A percentile compares a stretch with the other conserved stretches of the same genome.
phyloP scores from a whole-genome alignment of 148 eudicot species.

The Rhododendron ferrugineum region DNA sequence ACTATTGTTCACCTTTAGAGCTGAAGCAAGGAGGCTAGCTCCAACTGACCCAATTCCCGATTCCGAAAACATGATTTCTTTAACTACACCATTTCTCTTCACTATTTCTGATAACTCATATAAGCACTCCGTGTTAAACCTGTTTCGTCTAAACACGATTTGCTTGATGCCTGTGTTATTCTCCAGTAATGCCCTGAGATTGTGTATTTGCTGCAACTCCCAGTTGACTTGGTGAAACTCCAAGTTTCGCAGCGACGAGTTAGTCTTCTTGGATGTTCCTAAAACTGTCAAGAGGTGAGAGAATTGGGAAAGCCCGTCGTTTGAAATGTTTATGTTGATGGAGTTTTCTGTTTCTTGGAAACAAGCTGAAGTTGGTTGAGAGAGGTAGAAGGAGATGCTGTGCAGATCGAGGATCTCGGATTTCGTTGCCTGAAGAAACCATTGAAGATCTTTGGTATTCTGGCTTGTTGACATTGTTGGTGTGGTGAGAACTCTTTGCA shows the following conservation, averaged over 20 bases:
- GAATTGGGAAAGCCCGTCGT: conserved; percentile 33
- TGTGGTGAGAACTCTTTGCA: neutral
- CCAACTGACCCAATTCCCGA: conserved; percentile 64
- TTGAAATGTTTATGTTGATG: conserved; percentile 45
- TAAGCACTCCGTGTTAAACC: conserved; percentile 45
- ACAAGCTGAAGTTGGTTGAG: conserved; percentile 52
- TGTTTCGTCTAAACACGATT: conserved; percentile 49
- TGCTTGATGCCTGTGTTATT: conserved; percentile 40
- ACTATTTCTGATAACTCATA: conserved; percentile 47
- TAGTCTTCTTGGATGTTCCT: conserved; percentile 26
- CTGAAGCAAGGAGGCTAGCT: conserved; percentile 60
- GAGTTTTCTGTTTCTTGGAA: conserved; percentile 53
- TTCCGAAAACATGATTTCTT: conserved; percentile 59
- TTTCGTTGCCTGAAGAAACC: conserved; percentile 44
- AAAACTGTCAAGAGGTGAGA: conserved; percentile 39
- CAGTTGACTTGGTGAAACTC: conserved; percentile 75
- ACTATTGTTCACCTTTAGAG: conserved; percentile 55
- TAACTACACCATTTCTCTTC: conserved; percentile 47
- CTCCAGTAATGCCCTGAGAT: conserved; percentile 36
- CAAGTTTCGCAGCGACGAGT: conserved; percentile 37
- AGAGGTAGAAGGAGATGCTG: conserved; percentile 60
- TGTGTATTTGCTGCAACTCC: conserved; percentile 45
- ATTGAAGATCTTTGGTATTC: conserved; percentile 56
- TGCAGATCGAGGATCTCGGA: conserved; percentile 42
- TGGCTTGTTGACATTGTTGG: conserved; percentile 43